phyloP scores from a whole-genome alignment of 768 basidiomycete genomes.

The Tricholoma matsutake region DNA sequence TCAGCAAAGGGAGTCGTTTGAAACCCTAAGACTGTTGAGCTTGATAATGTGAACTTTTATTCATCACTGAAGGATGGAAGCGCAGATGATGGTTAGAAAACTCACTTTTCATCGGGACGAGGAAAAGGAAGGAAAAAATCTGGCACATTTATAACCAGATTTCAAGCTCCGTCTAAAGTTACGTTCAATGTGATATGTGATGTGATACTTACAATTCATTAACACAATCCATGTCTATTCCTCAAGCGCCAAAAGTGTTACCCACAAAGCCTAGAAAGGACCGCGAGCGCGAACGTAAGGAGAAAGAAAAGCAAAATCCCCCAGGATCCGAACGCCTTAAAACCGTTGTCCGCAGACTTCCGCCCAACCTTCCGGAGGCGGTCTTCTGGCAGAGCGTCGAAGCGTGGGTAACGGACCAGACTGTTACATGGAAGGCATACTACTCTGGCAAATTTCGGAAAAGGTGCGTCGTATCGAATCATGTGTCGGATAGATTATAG shows the following conservation, averaged over 20 bases:
- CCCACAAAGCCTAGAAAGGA: slow-evolving; percentile 35
- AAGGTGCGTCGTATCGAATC: slow-evolving; percentile 41
- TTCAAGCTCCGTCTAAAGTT: slow-evolving; percentile 1
- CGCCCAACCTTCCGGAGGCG: slow-evolving; percentile 88
- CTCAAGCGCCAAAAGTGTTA: slow-evolving; percentile 19
- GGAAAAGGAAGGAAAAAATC: neutral
- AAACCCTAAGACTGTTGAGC: slow-evolving; percentile 61
- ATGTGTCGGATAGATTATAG: neutral
- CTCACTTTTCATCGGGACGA: neutral
- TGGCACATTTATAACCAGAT: neutral
- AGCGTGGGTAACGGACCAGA: slow-evolving; percentile 78
- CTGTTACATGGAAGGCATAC: slow-evolving; percentile 63
- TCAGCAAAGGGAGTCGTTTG: slow-evolving; percentile 41
- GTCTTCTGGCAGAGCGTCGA: slow-evolving; percentile 93
- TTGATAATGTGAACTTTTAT: slow-evolving; percentile 54
- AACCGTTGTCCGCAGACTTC: slow-evolving; percentile 82
- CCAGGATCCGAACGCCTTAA: slow-evolving; percentile 66
- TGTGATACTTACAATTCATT: neutral
- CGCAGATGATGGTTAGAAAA: neutral
- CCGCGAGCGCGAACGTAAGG: slow-evolving; percentile 34
- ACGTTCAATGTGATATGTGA: neutral
- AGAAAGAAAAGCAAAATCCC: slow-evolving; percentile 30
- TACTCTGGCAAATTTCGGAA: slow-evolving; percentile 68
- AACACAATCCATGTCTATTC: slow-evolving; percentile 20
- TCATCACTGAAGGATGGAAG: slow-evolving; percentile 38